Conservation (phyloP, 1,139 yeast genomes). For the Lodderomyces theae region DNA sequence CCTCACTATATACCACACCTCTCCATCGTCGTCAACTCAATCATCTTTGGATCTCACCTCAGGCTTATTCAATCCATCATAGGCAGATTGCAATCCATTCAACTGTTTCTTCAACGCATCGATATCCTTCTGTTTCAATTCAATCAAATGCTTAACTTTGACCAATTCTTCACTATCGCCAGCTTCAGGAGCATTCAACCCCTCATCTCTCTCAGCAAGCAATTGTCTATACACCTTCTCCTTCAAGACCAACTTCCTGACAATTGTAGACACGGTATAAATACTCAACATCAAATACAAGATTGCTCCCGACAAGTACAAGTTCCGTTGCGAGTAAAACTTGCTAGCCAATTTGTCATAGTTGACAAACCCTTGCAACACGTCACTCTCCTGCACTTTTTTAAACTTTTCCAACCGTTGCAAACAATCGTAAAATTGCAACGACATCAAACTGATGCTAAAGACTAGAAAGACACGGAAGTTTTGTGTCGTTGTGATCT, state of each 20-base stretch:
- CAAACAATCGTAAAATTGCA: constrained; percentile 62
- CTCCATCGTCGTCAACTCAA: constrained; percentile 1
- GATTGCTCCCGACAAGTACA: constrained; percentile 70
- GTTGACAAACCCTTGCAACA: constrained; percentile 18
- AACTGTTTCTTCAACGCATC: constrained; percentile 53
- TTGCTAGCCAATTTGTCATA: constrained; percentile 49
- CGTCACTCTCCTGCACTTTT: constrained; percentile 17
- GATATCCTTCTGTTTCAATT: constrained; percentile 47
- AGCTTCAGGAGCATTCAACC: constrained; percentile 13
- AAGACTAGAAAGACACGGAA: constrained; percentile 50
- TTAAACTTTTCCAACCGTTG: constrained; percentile 40
- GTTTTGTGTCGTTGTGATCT: constrained; percentile 39
- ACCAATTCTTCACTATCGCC: constrained; percentile 26
- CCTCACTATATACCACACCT: no score
- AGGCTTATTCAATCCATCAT: constrained; percentile 39
- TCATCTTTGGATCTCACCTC: constrained; percentile 10
- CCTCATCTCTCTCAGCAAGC: constrained; percentile 9
- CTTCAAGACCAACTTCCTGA: constrained; percentile 57
- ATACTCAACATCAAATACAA: constrained; percentile 59
- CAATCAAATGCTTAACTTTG: constrained; percentile 42
- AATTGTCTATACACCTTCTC: constrained; percentile 42
- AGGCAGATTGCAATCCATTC: constrained; percentile 50
- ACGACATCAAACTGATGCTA: constrained; percentile 41
- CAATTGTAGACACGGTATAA: constrained; percentile 53
- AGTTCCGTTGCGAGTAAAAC: constrained; percentile 68